Evolutionary conservation across 148 eudicot genomes (phyloP).

Genomic region (Vaccinium darrowii): DNA sequence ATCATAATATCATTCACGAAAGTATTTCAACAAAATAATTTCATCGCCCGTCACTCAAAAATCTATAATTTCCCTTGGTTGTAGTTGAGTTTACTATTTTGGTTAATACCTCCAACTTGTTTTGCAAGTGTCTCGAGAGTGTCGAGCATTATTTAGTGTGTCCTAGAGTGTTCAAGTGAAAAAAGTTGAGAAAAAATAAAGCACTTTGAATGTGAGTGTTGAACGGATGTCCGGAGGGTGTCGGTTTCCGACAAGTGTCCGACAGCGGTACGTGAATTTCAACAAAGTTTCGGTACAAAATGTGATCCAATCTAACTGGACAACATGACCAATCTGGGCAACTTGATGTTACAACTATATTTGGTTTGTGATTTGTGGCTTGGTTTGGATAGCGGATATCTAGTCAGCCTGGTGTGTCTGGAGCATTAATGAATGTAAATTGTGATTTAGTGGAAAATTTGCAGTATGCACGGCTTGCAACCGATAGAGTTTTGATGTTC

Average conservation of each 20-base stretch:
- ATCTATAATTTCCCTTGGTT: background rate
- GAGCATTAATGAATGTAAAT: background rate
- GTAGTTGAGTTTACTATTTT: background rate
- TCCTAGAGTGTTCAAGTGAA: background rate
- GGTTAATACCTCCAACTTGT: background rate
- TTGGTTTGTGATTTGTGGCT: background rate
- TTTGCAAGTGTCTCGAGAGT: background rate
- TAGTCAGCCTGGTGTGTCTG: background rate
- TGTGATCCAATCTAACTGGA: background rate
- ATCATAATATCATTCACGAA: background rate
- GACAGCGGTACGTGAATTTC: background rate
- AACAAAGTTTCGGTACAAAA: background rate
- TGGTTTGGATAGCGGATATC: background rate
- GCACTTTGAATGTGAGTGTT: background rate
- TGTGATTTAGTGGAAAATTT: background rate
- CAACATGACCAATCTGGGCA: background rate
- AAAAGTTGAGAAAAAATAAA: background rate
- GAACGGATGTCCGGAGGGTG: background rate
- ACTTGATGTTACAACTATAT: background rate
- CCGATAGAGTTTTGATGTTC: background rate
- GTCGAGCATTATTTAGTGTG: background rate
- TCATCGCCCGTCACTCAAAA: background rate
- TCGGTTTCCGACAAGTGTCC: background rate
- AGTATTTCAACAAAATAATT: background rate
- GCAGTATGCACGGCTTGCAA: background rate